These are phyloP conservation scores for Phialophora tarda DNA, from an alignment of 2,329 filamentous ascomycete genomes.

Conservation along the genomic window DNA sequence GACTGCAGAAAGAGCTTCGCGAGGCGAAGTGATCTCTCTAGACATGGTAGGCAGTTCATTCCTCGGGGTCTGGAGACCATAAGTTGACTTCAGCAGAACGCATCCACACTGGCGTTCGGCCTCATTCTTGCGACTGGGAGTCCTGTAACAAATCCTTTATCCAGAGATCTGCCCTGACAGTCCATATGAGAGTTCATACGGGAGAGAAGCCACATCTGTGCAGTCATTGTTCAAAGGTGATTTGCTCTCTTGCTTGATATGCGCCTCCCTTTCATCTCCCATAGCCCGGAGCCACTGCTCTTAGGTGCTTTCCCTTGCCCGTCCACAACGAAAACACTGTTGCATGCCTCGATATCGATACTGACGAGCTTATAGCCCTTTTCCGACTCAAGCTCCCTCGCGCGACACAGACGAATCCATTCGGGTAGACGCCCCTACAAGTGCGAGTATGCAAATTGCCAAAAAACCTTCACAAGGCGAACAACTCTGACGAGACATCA, in stretches of 20 bases:
- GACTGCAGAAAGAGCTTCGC: slow-evolving; percentile 93
- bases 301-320: background rate
- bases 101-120: slow-evolving; percentile 88
- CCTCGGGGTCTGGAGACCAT: slow-evolving; percentile 3
- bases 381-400: slow-evolving; percentile 92
- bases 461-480: slow-evolving; percentile 96
- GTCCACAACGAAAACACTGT: background rate
- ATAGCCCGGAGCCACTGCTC: slow-evolving; percentile 31
- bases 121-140: slow-evolving; percentile 88
- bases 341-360: background rate
- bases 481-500: slow-evolving; percentile 95
- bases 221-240: slow-evolving; percentile 92
- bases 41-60: slow-evolving; percentile 74
- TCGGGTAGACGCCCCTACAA: slow-evolving; percentile 96
- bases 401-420: slow-evolving; percentile 91
- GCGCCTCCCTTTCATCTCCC: slow-evolving; percentile 13
- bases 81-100: slow-evolving; percentile 66
- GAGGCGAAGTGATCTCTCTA: slow-evolving; percentile 86
- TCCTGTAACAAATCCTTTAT: slow-evolving; percentile 96
- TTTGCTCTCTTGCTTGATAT: slow-evolving; percentile 38
- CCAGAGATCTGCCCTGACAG: slow-evolving; percentile 91
- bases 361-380: slow-evolving; percentile 70
- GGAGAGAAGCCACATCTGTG: slow-evolving; percentile 99
- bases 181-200: slow-evolving; percentile 93
- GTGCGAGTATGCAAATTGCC: slow-evolving; percentile 95